These are phyloP conservation scores for Globisporangium okanoganense DNA, from an alignment of 352 stramenopile species.

Conservation along the genomic window DNA sequence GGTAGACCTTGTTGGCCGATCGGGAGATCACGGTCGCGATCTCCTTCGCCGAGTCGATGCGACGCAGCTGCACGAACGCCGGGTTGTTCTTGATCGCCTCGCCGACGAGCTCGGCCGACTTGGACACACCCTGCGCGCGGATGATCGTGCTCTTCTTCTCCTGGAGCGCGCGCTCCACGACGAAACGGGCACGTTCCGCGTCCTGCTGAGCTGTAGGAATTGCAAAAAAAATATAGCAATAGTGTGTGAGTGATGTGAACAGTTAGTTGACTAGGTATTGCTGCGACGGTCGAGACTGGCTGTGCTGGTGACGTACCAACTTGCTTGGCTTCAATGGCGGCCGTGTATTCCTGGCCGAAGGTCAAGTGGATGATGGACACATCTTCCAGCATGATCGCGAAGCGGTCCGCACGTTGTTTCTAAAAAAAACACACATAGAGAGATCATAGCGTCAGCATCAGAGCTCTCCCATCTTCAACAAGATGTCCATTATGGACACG, in stretches of 20 bases:
- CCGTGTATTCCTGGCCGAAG: constrained; percentile 98
- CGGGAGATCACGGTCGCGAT: constrained; percentile 96
- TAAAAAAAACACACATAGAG: constrained; percentile 22
- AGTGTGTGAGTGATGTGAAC: not conserved
- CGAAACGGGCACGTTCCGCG: constrained; percentile 97
- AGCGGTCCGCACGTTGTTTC: constrained; percentile 85
- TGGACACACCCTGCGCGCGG: constrained; percentile 96
- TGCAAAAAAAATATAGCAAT: not conserved
- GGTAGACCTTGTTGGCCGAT: constrained; percentile 97
- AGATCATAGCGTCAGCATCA: not conserved
- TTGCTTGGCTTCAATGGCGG: constrained; percentile 99
- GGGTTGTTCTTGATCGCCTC: constrained; percentile 99
- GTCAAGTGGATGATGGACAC: constrained; percentile 99
- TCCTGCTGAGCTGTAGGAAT: constrained; percentile 94
- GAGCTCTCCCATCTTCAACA: constrained; percentile 1
- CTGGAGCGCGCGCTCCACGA: constrained; percentile 97
- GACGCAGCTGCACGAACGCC: constrained; percentile 98
- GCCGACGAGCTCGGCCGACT: constrained; percentile 98
- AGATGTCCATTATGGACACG: too few relatives aligned
- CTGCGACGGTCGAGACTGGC: not conserved
- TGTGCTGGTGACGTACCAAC: constrained; percentile 58
- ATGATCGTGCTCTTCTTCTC: constrained; percentile 99
- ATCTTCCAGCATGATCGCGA: constrained; percentile 96
- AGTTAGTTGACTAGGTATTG: not conserved
- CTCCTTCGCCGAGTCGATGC: constrained; percentile 98